Evolutionary conservation across 1,284 basidiomycete genomes (phyloP), one percentile per base, ranked within the genome.

Genomic region (Irpex lacteus): DNA sequence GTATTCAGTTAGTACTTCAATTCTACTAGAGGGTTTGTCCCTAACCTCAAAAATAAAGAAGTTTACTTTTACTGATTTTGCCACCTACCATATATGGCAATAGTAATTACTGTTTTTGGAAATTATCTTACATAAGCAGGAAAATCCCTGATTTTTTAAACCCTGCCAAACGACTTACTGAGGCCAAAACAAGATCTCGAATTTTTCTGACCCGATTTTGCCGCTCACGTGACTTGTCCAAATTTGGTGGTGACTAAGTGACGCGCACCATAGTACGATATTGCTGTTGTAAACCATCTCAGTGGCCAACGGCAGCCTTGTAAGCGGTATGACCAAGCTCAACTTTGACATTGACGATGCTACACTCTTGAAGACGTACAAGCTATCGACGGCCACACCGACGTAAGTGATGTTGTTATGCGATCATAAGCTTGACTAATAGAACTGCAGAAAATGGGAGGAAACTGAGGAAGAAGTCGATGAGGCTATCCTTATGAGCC

Each of bases 391-490:
- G 11, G 50, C 47, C 50, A 78, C 81, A 50, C 91, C 91, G 60
- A 85, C 80, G 91, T 92, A 81, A 70, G 80, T 64, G 19, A n/a
- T 50, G 44, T 36, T 21, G 19, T 63, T 9, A 32, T 37, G 21
- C 26, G 50, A 13, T 44, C 50, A 11, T 13, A 13, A 36, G 13
- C 4, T 54, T 6, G 9, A 15, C 63, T 3, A 26, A 53, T 47
- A 7, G 26, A 5, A 13, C 18, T 26, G 36, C 55, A 92, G 92
- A 67, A 82, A 87, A 77, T 94, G 91, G 91, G 91, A 94, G 72
- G 89, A 92, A 62, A 80, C 90, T 1, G 89, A 93, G 71, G 86
- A 93, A 77, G 92, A 94, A 64, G 74, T 87, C 21, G 88, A 89
- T 71, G 86, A 89, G 68, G 83, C 87, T 0, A 74, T 90, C 13